Evolutionary conservation across 148 eudicot genomes (phyloP), one percentile per base, ranked within the genome.

Genomic region (Cornus kousa): DNA sequence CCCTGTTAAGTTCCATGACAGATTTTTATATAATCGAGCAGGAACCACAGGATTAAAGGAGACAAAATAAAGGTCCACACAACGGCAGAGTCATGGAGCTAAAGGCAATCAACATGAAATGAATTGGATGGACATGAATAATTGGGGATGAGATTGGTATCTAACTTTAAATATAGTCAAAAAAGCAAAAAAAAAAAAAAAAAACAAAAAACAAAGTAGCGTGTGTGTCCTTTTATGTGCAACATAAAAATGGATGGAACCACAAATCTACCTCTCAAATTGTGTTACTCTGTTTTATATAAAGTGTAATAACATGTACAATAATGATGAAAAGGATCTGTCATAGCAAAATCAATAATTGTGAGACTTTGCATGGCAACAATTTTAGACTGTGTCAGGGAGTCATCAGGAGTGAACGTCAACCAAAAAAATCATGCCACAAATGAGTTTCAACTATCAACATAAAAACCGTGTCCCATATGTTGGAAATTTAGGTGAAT

Each of bases 161-260:
- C 66, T n/a, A 62, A 62, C 66, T 62, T 62, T 62, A 62, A 62
- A 62, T 62, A n/a, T 62, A 62, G 66, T 62, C 66, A 62, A 62
- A 62, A 62, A 62, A 19, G 66, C 22, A 62, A 20, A 62, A 62
- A 19, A 57, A 28, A 28, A 28, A 28, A 28, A 28, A 28, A 28
- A 28, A 28, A 28, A 28, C 0, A 28, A 28, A 28, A 28, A 28
- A 28, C 28, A 28, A 0, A 28, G 28, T 28, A 28, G 28, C 28
- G 28, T 17, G 66, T 20, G 23, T n/a, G 23, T 17, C 23, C 24
- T 17, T 17, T 62, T 24, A 62, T 17, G 66, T 62, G 66, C 1
- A 24, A 17, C 24, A 20, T 19, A 62, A 20, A 1, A 1, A 62
- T 62, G 7, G 19, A 62, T 20, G 24, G 66, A 62, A 62, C 22